Evolutionary conservation across 2,329 filamentous ascomycete genomes (phyloP).

Genomic region (Xylariales sp.): DNA sequence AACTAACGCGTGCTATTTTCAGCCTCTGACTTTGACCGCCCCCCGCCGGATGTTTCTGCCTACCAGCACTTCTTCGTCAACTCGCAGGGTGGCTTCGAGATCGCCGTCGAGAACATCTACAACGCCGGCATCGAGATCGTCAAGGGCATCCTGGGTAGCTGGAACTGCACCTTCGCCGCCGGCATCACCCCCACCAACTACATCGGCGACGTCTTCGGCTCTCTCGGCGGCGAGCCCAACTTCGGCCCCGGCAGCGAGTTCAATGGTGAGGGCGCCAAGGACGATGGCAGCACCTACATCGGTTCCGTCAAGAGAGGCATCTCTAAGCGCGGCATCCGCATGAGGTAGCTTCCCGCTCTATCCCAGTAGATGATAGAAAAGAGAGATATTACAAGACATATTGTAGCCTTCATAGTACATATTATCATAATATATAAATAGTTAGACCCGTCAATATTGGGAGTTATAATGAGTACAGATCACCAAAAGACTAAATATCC

Average conservation of each 20-base stretch:
- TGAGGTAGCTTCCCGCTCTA: neutral
- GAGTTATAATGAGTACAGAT: too few species aligned
- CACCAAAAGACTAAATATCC: too few species aligned
- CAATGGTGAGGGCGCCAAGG: slow-evolving; percentile 3
- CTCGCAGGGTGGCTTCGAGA: slow-evolving; percentile 59
- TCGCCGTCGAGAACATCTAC: slow-evolving; percentile 63
- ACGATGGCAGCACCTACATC: slow-evolving; percentile 1
- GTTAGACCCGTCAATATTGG: too few species aligned
- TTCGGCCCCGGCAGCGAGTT: slow-evolving; percentile 50
- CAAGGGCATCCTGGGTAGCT: slow-evolving; percentile 55
- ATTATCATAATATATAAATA: too few species aligned
- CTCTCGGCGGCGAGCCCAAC: slow-evolving; percentile 59
- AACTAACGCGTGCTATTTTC: neutral
- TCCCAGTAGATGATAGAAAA: too few species aligned
- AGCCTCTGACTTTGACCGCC: slow-evolving; percentile 68
- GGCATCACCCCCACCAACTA: slow-evolving; percentile 62
- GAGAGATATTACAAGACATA: too few species aligned
- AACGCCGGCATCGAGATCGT: slow-evolving; percentile 62
- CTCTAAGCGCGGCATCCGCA: slow-evolving; percentile 1
- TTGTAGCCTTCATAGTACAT: too few species aligned
- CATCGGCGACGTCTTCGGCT: slow-evolving; percentile 67
- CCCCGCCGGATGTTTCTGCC: slow-evolving; percentile 51
- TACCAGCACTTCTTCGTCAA: slow-evolving; percentile 56
- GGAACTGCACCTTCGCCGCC: slow-evolving; percentile 52
- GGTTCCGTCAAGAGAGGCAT: slow-evolving; percentile 5